phyloP scores from a whole-genome alignment of 169 alveolate genomes.

The Cryptosporidium sp. region DNA sequence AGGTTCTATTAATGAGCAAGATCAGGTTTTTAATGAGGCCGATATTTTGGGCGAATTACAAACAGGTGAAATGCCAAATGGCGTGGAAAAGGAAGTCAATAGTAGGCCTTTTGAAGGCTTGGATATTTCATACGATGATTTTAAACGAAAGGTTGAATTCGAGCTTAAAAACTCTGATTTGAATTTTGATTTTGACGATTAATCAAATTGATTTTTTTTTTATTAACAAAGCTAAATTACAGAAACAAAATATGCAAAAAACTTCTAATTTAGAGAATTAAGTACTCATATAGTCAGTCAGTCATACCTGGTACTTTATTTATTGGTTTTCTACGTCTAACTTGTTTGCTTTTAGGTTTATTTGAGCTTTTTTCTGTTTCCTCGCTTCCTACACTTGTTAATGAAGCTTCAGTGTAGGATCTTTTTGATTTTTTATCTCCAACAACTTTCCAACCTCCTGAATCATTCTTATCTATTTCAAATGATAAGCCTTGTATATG shows the following conservation, averaged over 20 bases:
- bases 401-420: constrained; percentile 4
- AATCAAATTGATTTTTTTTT: not conserved
- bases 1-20: constrained; percentile 3
- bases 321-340: constrained; percentile 34
- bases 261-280: constrained; percentile 3
- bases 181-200: constrained; percentile 46
- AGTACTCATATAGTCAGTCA: constrained; percentile 27
- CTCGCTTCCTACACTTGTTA: not conserved
- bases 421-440: constrained; percentile 54
- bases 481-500: constrained; percentile 47
- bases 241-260: not conserved
- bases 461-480: constrained; percentile 52
- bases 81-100: not conserved
- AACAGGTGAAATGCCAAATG: not conserved
- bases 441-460: constrained; percentile 50
- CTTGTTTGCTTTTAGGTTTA: constrained; percentile 27
- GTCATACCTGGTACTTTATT: constrained; percentile 74
- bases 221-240: not conserved
- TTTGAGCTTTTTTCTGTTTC: not conserved
- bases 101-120: not conserved
- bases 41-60: constrained; percentile 45
- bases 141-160: constrained; percentile 27
- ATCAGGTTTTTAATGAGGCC: constrained; percentile 34
- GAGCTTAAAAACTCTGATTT: constrained; percentile 24
- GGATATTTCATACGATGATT: constrained; percentile 53